Evolutionary conservation across 352 stramenopile genomes (phyloP), one percentile per base, ranked within the genome.

Genomic region (Blastocystis sp.): DNA sequence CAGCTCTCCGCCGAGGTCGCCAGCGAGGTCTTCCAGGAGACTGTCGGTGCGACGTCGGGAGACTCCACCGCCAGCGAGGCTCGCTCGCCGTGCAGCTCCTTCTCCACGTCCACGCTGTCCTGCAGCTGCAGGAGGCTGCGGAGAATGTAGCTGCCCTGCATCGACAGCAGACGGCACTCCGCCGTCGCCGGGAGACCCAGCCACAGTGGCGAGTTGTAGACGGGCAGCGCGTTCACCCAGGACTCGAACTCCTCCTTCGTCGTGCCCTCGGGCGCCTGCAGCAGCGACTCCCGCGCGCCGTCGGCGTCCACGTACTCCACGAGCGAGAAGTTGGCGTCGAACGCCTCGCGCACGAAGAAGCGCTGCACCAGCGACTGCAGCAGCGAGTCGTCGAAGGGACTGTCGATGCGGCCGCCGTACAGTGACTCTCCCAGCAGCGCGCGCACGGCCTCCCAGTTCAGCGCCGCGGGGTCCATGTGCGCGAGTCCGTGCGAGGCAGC

Each of bases 361-460:
- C 89, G 90, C 57, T 93, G 90, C 18, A 98, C 89, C 71, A 99
- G 89, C 59, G 91, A 93, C 61, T 97, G 93, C 75, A 99, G 91
- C 42, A 98, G 88, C 75, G 93, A 87, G 87, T 98, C 94, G 87
- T 99, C 96, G 51, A 95, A 96, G 72, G 91, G 90, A 87, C 98
- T 95, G 86, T 98, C 97, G 11, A 99, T 92, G 75, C 95, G 91
- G 42, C 96, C 96, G 65, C 97, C 96, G 87, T 99, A 99, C 18
- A 99, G 91, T 65, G 93, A 97, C 79, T 98, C 92, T 75, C 94
- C 93, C 27, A 99, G 88, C 27, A 97, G 97, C 40, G 91, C 93
- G 61, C 94, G 92, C 72, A 99, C 96, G 4, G 96, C 96, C 67
- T 94, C 92, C 96, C 96, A 99, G n/a, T 96, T 96, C 64, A 99